These are phyloP conservation scores for Dendrobium nobile DNA, from an alignment of 106 monocot species.

Conservation along the genomic window DNA sequence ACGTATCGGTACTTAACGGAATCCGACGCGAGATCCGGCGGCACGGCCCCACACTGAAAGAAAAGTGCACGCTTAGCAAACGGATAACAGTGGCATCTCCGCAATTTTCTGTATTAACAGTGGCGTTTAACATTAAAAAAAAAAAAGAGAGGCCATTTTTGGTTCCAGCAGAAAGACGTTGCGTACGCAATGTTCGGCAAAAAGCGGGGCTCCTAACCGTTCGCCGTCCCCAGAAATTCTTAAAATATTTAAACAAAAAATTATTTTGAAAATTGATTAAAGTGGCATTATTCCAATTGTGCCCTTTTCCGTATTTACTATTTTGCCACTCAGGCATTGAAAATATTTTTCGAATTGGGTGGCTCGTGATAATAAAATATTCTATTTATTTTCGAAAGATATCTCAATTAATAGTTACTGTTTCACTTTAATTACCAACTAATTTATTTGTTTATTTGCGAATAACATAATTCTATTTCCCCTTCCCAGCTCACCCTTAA, in stretches of 20 bases:
- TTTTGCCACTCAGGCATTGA: not conserved
- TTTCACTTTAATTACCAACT: not conserved
- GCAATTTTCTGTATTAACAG: too few species aligned
- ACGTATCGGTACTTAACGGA: too few species aligned
- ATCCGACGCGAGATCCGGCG: too few species aligned
- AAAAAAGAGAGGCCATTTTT: too few species aligned
- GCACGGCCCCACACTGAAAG: too few species aligned
- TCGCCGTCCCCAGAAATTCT: not conserved
- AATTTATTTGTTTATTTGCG: not conserved
- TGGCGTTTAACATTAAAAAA: too few species aligned
- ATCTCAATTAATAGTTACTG: not conserved
- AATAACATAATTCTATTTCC: not conserved
- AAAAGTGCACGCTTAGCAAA: too few species aligned
- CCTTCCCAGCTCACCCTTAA: not conserved
- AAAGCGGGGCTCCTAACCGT: not conserved
- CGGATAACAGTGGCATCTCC: too few species aligned
- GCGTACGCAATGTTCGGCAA: too few species aligned
- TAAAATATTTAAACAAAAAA: not conserved
- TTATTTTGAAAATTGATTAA: not conserved
- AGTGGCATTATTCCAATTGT: not conserved
- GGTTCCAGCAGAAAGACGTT: too few species aligned
- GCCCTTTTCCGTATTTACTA: too few species aligned
- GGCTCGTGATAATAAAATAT: constrained; percentile 13
- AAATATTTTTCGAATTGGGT: constrained; percentile 6
- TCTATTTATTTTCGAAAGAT: not conserved